Evolutionary conservation across 345 rosid species (phyloP).

Genomic region (Salix udensis): DNA sequence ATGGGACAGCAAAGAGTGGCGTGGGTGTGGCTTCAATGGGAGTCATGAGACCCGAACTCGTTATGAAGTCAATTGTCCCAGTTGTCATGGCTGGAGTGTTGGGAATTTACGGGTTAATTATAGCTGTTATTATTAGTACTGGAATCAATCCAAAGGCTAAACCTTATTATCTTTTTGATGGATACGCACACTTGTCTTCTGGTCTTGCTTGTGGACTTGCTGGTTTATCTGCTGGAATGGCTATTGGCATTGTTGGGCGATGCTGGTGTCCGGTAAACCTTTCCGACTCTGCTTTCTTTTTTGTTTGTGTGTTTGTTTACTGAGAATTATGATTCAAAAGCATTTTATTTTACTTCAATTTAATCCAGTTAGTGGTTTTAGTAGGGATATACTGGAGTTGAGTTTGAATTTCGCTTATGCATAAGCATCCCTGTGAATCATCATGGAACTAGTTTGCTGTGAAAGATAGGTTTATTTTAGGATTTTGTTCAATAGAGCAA

Average conservation of each 20-base stretch:
- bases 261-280: slow-evolving; percentile 24
- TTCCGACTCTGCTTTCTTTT: too few relatives aligned
- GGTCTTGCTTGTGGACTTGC: slow-evolving; percentile 27
- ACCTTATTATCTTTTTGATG: slow-evolving; percentile 24
- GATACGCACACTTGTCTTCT: slow-evolving; percentile 25
- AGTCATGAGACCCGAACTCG: slow-evolving; percentile 26
- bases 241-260: slow-evolving; percentile 28
- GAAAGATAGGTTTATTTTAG: too few relatives aligned
- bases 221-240: slow-evolving; percentile 30
- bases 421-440: not conserved
- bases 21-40: slow-evolving; percentile 29
- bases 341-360: not conserved
- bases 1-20: slow-evolving; percentile 28
- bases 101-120: slow-evolving; percentile 26
- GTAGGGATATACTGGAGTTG: too few relatives aligned
- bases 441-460: too few relatives aligned
- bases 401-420: not conserved
- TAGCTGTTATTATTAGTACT: slow-evolving; percentile 26
- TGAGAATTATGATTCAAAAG: not conserved
- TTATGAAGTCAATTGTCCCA: slow-evolving; percentile 27
- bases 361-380: not conserved
- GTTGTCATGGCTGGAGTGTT: slow-evolving; percentile 30
- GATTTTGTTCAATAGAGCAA: too few relatives aligned
- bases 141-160: slow-evolving; percentile 29
- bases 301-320: not conserved